phyloP scores from a whole-genome alignment of 768 basidiomycete species.

The Leccinum boreale region DNA sequence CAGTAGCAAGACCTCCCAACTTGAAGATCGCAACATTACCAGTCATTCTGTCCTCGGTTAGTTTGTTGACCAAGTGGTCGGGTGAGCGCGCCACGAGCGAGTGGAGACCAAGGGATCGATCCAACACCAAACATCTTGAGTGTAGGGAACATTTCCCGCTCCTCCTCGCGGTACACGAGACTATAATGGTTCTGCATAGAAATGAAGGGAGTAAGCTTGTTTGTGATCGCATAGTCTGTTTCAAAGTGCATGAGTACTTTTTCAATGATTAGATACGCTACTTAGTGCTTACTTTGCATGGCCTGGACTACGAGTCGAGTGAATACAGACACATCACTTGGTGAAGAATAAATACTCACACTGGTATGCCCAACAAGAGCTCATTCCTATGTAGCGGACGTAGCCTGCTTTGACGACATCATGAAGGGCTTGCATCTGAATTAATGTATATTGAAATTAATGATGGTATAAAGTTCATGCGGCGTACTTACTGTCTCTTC shows the following conservation, averaged over 20 bases:
- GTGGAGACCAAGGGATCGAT: constrained; percentile 44
- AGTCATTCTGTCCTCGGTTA: constrained; percentile 21
- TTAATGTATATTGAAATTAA: not conserved
- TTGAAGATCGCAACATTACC: constrained; percentile 8
- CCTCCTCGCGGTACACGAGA: constrained; percentile 59
- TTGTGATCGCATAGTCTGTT: constrained; percentile 39
- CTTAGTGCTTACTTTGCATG: constrained; percentile 34
- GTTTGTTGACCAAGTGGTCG: constrained; percentile 33
- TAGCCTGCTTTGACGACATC: constrained; percentile 49
- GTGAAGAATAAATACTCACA: constrained; percentile 23
- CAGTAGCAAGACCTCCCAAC: not conserved
- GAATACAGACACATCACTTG: not conserved
- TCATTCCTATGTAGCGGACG: constrained; percentile 46
- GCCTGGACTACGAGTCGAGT: constrained; percentile 31
- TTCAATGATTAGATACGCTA: not conserved
- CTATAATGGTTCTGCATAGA: constrained; percentile 64
- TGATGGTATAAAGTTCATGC: not conserved
- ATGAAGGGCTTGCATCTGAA: constrained; percentile 46
- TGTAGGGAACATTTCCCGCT: constrained; percentile 55
- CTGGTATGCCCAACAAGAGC: constrained; percentile 41
- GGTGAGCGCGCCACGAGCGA: constrained; percentile 36
- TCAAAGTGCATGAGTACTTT: not conserved
- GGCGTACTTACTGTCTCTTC: constrained; percentile 36
- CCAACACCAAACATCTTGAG: constrained; percentile 45
- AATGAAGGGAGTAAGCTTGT: constrained; percentile 52